Evolutionary conservation across 768 basidiomycete species (phyloP).

Genomic region (Naganishia randhawae): DNA sequence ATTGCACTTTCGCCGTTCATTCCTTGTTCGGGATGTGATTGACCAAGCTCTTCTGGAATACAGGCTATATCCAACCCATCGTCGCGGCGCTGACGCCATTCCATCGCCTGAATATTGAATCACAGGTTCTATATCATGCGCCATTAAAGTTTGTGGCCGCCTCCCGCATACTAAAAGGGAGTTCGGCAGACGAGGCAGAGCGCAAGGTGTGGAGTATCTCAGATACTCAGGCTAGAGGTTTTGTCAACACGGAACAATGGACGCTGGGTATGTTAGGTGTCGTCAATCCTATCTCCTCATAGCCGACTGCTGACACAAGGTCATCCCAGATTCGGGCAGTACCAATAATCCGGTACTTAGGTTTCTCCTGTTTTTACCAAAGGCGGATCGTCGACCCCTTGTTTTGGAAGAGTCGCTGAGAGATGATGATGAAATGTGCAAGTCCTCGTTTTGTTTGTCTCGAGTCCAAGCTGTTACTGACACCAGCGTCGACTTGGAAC

Average conservation of each 20-base stretch:
- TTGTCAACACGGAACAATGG: conserved; percentile 96
- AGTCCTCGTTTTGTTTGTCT: not conserved
- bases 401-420: conserved; percentile 57
- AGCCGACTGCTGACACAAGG: not conserved
- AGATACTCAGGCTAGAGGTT: conserved; percentile 80
- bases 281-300: not conserved
- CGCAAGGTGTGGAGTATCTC: conserved; percentile 58
- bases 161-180: conserved; percentile 32
- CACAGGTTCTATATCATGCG: conserved; percentile 87
- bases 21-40: no score
- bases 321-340: conserved; percentile 70
- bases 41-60: not conserved
- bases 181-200: conserved; percentile 34
- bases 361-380: conserved; percentile 84
- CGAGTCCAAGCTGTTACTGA: not conserved
- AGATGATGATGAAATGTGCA: not conserved
- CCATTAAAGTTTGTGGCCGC: conserved; percentile 56
- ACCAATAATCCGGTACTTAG: conserved; percentile 92
- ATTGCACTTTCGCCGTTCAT: no score
- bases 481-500: not conserved
- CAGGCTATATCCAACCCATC: conserved; percentile 70
- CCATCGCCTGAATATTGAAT: conserved; percentile 90
- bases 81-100: conserved; percentile 61
- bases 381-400: conserved; percentile 64
- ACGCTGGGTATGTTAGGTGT: conserved; percentile 65